Conservation (phyloP, 2,329 filamentous ascomycete species). For the Falciphora oryzae region DNA sequence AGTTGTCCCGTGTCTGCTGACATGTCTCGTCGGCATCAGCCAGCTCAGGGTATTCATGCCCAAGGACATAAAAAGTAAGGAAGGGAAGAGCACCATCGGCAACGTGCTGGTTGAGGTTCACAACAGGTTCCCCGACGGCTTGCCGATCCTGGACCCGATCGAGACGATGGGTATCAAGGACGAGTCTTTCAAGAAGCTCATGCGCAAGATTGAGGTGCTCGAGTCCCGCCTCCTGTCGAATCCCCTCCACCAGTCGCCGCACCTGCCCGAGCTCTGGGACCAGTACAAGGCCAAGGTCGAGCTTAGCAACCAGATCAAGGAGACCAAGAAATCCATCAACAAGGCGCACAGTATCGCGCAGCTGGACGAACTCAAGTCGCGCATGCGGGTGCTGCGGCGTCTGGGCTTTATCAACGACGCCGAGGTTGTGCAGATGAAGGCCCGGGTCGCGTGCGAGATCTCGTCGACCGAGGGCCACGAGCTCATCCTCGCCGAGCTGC, state of each 20-base stretch:
- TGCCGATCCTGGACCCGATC: conserved; percentile 84
- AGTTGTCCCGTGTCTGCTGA: conserved; percentile 79
- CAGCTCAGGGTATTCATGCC: conserved; percentile 81
- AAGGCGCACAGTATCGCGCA: conserved; percentile 85
- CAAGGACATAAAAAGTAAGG: conserved; percentile 61
- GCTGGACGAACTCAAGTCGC: conserved; percentile 90
- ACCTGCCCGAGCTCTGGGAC: conserved; percentile 77
- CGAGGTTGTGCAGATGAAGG: conserved; percentile 95
- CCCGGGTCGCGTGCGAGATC: conserved; percentile 95
- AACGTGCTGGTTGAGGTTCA: conserved; percentile 73
- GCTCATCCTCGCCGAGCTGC: conserved; percentile 81
- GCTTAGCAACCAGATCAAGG: conserved; percentile 73
- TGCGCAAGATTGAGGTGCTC: conserved; percentile 93
- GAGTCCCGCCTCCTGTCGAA: conserved; percentile 86
- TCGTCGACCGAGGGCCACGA: conserved; percentile 89
- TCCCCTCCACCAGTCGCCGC: conserved; percentile 83
- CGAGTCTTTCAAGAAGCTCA: conserved; percentile 85
- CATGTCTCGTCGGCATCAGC: conserved; percentile 77
- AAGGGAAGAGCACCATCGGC: conserved; percentile 62
- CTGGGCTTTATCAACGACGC: conserved; percentile 93
- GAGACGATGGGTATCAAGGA: conserved; percentile 95
- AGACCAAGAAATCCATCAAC: conserved; percentile 78
- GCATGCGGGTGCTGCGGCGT: conserved; percentile 89
- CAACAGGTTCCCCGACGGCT: conserved; percentile 84
- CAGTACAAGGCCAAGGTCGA: conserved; percentile 79